Percentiles rank a stretch among this genome's conserved stretches.
Conservation (phyloP, 2,329 filamentous ascomycete genomes). For the Exophiala sp. region DNA sequence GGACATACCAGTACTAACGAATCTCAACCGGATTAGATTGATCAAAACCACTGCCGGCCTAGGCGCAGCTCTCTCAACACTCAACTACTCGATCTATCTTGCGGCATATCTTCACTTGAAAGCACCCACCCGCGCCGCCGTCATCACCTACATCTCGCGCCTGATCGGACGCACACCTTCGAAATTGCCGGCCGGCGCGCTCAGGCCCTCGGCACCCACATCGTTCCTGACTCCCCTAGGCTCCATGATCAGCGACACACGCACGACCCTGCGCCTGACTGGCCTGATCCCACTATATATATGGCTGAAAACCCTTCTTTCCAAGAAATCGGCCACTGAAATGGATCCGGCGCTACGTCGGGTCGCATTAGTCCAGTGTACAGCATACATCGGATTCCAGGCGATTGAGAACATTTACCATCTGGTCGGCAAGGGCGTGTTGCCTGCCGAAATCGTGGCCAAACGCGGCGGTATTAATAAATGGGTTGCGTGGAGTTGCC, state of each 20-base stretch:
- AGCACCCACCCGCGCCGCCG: constrained; percentile 35
- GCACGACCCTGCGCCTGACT: constrained; percentile 53
- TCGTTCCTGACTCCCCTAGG: constrained; percentile 43
- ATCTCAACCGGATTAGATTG: too few species aligned
- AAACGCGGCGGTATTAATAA: constrained; percentile 46
- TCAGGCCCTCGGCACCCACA: constrained; percentile 47
- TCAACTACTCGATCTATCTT: constrained; percentile 62
- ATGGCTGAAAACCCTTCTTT: constrained; percentile 61
- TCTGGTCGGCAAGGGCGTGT: constrained; percentile 65
- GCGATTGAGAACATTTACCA: constrained; percentile 77
- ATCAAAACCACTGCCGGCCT: constrained; percentile 63
- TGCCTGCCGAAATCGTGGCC: constrained; percentile 44
- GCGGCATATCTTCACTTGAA: constrained; percentile 53
- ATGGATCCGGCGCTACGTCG: constrained; percentile 43
- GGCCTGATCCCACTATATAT: constrained; percentile 68
- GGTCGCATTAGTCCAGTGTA: constrained; percentile 63
- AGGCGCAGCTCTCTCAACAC: constrained; percentile 62
- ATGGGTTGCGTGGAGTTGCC: constrained; percentile 65
- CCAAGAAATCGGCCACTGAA: constrained; percentile 29
- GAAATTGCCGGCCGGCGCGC: constrained; percentile 21
- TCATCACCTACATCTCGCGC: constrained; percentile 21
- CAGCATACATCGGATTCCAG: constrained; percentile 65
- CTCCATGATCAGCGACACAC: constrained; percentile 48
- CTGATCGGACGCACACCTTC: constrained; percentile 24
- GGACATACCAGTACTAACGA: too few species aligned